Evolutionary conservation across 2,329 filamentous ascomycete genomes (phyloP).

Genomic region (Penicillium sp.): DNA sequence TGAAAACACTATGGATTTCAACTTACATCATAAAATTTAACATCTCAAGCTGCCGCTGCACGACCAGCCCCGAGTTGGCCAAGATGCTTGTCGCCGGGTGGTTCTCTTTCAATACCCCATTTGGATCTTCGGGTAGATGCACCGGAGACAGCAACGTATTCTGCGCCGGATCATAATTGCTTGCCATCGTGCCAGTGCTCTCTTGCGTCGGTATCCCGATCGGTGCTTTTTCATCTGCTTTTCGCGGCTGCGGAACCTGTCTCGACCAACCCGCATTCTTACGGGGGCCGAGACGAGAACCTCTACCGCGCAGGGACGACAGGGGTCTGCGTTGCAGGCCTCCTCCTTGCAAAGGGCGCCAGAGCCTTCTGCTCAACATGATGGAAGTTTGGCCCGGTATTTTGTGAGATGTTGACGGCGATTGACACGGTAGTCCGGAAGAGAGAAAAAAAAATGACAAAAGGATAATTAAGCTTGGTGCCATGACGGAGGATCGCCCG

Average conservation of each 20-base stretch:
- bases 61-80: slow-evolving; percentile 56
- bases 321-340: slow-evolving; percentile 20
- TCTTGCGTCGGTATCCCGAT: slow-evolving; percentile 8
- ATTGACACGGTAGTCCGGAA: too few relatives aligned
- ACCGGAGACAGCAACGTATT: slow-evolving; percentile 55
- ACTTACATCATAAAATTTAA: slow-evolving; percentile 57
- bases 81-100: slow-evolving; percentile 56
- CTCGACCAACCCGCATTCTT: slow-evolving; percentile 24
- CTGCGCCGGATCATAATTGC: slow-evolving; percentile 37
- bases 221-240: slow-evolving; percentile 3
- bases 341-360: slow-evolving; percentile 14
- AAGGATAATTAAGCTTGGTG: slow-evolving; percentile 1
- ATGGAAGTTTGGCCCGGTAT: background rate
- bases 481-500: slow-evolving; percentile 12
- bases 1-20: too few relatives aligned
- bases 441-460: background rate
- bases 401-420: too few relatives aligned
- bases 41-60: slow-evolving; percentile 59
- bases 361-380: slow-evolving; percentile 11
- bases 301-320: slow-evolving; percentile 24
- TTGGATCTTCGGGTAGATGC: slow-evolving; percentile 55
- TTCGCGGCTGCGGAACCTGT: slow-evolving; percentile 12
- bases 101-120: slow-evolving; percentile 52
- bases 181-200: slow-evolving; percentile 33
- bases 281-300: slow-evolving; percentile 25